A percentile compares a stretch with the other conserved stretches of the same genome.
These are phyloP conservation scores for Echeveria elegans DNA, from an alignment of 164 flowering plant species.

Conservation along the genomic window DNA sequence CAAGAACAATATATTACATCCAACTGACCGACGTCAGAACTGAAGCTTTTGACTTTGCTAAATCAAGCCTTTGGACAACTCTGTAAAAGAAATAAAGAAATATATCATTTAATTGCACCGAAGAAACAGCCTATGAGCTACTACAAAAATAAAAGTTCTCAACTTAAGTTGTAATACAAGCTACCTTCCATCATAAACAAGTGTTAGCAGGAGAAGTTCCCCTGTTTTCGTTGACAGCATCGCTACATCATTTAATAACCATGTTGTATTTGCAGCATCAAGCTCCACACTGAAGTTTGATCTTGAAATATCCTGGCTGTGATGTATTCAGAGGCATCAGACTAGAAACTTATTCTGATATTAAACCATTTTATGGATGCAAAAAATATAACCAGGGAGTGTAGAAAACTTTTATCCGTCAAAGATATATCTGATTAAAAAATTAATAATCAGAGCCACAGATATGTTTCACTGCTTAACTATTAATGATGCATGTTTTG, in stretches of 20 bases:
- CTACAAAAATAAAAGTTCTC: not conserved
- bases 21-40: constrained; percentile 86
- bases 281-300: constrained; percentile 82
- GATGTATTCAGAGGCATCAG: not conserved
- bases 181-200: constrained; percentile 92
- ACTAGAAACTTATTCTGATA: not conserved
- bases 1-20: not conserved
- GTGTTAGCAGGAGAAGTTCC: constrained; percentile 69
- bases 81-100: constrained; percentile 26
- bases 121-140: not conserved
- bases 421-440: not conserved
- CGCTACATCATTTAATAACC: constrained; percentile 79
- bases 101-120: not conserved
- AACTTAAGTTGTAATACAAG: constrained; percentile 10
- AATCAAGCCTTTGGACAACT: constrained; percentile 88
- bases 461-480: not conserved
- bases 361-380: not conserved
- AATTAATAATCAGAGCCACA: not conserved
- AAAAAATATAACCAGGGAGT: not conserved
- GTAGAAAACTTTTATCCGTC: not conserved
- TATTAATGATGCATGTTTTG: not conserved
- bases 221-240: constrained; percentile 92
- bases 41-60: constrained; percentile 89
- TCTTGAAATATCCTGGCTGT: constrained; percentile 84
- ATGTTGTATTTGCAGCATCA: constrained; percentile 84